Evolutionary conservation across 2,329 filamentous ascomycete species (phyloP), one percentile per base, ranked within the genome.

Genomic region (Colletotrichum musae): DNA sequence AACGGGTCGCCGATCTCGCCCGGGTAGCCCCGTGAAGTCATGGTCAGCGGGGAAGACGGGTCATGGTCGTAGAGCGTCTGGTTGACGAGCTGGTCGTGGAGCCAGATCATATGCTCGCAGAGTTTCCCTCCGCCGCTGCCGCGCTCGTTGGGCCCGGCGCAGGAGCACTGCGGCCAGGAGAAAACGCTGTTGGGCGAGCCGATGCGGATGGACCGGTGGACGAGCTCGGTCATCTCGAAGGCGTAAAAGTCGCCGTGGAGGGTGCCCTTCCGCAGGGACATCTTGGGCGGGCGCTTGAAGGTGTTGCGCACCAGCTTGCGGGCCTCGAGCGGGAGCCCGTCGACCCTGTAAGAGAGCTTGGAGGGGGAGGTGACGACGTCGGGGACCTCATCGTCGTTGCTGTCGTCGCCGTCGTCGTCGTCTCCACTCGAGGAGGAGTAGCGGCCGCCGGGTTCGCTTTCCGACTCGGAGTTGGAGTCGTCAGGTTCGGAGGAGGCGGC

Each of bases 221-320:
- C 84, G 2, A 85, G 77, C 74, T 89, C 87, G 4, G 85, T 85
- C 79, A 89, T 83, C 73, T 88, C 83, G 68, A 89, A 89, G 56
- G 87, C 85, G 65, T 86, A 88, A 21, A 85, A 84, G 68, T 85
- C 74, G 26, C 83, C 80, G 51, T 83, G 80, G 48, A 82, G 79
- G 24, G 83, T 82, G 68, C 86, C 89, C 63, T 82, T 82, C 72
- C 87, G 83, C 6, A 89, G 76, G 0, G 82, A 79, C 67, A 89
- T 83, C 67, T 81, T 80, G 2, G 86, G 84, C 0, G 86, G 82
- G 12, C 86, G 82, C 39, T 78, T 78, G 70, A 88, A 85, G 26
- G 83, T 78, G 56, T 84, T 82, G 16, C 83, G 79, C 9, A 88
- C 80, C 2, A 77, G 73, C 6, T 78, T 73, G 58, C 81, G 81